These are phyloP conservation scores for Gynandropsis gynandra DNA, from an alignment of 345 rosid species.

Conservation along the genomic window DNA sequence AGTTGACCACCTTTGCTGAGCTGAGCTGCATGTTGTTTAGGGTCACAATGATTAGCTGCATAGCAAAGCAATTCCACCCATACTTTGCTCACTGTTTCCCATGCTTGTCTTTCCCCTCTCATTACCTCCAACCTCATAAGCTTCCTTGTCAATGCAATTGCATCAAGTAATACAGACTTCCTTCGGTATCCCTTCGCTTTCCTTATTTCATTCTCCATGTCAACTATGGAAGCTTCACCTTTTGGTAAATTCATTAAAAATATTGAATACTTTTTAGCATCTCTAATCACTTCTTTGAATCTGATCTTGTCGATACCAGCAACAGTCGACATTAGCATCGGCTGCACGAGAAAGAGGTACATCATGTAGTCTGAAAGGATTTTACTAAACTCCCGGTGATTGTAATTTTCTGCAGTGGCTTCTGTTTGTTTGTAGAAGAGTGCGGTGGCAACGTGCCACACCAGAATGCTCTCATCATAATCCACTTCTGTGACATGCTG, in stretches of 20 bases:
- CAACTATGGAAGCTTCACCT: no score
- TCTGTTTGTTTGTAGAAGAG: conserved; percentile 21
- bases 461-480: conserved; percentile 24
- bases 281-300: conserved; percentile 41
- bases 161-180: conserved; percentile 44
- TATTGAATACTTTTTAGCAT: conserved; percentile 23
- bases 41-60: conserved; percentile 46
- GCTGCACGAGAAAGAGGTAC: conserved; percentile 47
- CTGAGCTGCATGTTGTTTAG: conserved; percentile 43
- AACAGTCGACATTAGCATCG: conserved; percentile 40
- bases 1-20: conserved; percentile 53
- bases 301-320: conserved; percentile 46
- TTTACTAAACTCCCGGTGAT: conserved; percentile 33
- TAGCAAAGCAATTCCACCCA: conserved; percentile 52
- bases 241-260: no score
- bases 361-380: conserved; percentile 52
- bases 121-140: conserved; percentile 14
- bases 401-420: background rate
- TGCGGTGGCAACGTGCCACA: conserved; percentile 44
- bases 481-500: background rate
- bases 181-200: conserved; percentile 38
- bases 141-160: conserved; percentile 36
- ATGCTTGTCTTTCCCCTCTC: conserved; percentile 11
- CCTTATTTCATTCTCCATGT: background rate
- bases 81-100: conserved; percentile 39